Evolutionary conservation across 768 basidiomycete genomes (phyloP), one percentile per base, ranked within the genome.

Genomic region (Psilocybe tampanensis): DNA sequence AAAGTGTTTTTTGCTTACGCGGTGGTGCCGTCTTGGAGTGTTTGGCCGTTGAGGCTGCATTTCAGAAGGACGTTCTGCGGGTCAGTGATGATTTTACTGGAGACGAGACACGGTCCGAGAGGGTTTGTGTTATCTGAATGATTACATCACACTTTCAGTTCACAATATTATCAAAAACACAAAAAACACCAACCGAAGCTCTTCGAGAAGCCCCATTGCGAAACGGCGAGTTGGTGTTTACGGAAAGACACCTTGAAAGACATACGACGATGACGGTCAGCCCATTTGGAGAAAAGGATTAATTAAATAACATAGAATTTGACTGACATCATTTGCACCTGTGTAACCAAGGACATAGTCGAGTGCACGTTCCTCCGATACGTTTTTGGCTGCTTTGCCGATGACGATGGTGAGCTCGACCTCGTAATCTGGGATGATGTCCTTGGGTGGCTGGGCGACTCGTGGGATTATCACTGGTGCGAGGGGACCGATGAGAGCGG

Each of bases 191-290:
- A 55, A 88, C 92, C 93, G 62, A 93, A 95, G 41, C 88, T 80
- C 71, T 95, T 95, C 23, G 91, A 92, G 72, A 92, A 94, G 26
- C 82, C 77, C 93, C 94, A 95, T 63, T 95, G 94, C 0, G 88
- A 87, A 9, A 88, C 86, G 3, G 84, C 83, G 72, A 90, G 75
- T 68, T 95, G 94, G 64, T 89, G 86, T 60, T 87, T 85, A 41
- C 94, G 83, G 82, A 94, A 93, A 4, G 92, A 93, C 2, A 90
- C 80, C 87, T 89, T n/a, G n/a, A 59, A 13, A 43, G 18, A 21
- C 23, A 19, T 4, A 26, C 23, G 15, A 21, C 26, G 12, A 42
- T 11, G 33, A 23, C 8, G 45, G 21, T 22, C 76, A 34, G 18
- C 47, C n/a, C 2, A 19, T 21, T 15, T 7, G 12, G 0, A 36